A percentile compares a stretch with the other conserved stretches of the same genome.
These are phyloP conservation scores for Cystobasidium pallidum DNA, from an alignment of 1,284 basidiomycete species.

Conservation along the genomic window DNA sequence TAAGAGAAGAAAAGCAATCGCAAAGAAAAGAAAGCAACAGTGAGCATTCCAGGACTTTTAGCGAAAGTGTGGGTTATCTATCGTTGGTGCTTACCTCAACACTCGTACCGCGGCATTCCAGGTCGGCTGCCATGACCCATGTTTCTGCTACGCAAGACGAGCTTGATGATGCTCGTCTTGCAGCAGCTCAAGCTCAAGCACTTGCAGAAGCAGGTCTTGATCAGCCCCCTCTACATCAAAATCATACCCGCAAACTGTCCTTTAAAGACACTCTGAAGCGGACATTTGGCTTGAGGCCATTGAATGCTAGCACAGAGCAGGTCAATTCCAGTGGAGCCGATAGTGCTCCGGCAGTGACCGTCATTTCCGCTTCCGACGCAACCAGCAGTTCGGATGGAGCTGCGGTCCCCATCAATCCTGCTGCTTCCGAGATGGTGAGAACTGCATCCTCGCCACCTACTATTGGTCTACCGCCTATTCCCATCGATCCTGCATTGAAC, in stretches of 20 bases:
- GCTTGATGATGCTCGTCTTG: slow-evolving; percentile 15
- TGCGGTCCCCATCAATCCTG: background rate
- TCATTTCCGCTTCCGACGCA: background rate
- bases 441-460: slow-evolving; percentile 17
- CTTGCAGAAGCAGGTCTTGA: slow-evolving; percentile 21
- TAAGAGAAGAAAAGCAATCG: slow-evolving; percentile 29
- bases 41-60: too few species aligned
- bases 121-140: background rate
- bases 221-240: background rate
- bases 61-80: too few species aligned
- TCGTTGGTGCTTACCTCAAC: too few species aligned
- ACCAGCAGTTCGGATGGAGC: background rate
- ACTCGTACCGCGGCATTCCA: too few species aligned
- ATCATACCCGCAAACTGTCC: slow-evolving; percentile 27
- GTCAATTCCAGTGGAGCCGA: background rate
- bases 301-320: background rate
- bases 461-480: slow-evolving; percentile 34
- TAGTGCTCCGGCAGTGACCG: background rate
- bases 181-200: slow-evolving; percentile 13
- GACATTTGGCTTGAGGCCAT: slow-evolving; percentile 23
- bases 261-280: slow-evolving; percentile 39
- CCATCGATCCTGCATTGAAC: slow-evolving; percentile 30
- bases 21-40: slow-evolving; percentile 35
- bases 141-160: slow-evolving; percentile 9
- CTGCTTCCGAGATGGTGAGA: slow-evolving; percentile 2